A percentile compares a stretch with the other conserved stretches of the same genome.
Conservation (phyloP, 1,284 basidiomycete species). For the Ceratobasidium sp. region DNA sequence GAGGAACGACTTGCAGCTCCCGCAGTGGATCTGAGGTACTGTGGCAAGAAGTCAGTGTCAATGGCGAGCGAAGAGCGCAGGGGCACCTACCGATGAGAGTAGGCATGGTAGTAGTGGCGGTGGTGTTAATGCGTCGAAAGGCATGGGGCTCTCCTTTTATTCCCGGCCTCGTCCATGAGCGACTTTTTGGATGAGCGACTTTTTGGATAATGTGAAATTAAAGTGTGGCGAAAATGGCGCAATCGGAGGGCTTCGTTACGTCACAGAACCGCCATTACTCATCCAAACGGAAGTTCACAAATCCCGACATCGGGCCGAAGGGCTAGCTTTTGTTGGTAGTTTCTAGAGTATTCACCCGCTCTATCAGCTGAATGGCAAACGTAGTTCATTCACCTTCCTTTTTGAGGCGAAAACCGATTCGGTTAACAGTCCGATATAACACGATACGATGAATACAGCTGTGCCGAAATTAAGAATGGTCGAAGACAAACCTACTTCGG, state of each 20-base stretch:
- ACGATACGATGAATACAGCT: too few species aligned
- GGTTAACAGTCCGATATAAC: too few species aligned
- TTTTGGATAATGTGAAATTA: neutral
- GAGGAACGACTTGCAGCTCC: slow-evolving; percentile 38
- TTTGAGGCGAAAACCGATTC: too few species aligned
- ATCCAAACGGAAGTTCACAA: slow-evolving; percentile 9
- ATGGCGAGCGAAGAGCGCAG: neutral
- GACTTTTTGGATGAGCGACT: slow-evolving; percentile 21
- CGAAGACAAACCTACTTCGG: neutral
- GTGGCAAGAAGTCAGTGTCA: neutral
- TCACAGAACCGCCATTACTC: neutral
- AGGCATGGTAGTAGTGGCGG: slow-evolving; percentile 31
- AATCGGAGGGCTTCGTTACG: slow-evolving; percentile 33
- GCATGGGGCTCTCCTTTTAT: neutral
- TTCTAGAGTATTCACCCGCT: neutral
- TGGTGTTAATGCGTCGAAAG: neutral
- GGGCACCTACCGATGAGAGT: slow-evolving; percentile 10
- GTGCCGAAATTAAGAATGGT: neutral
- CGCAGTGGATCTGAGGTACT: slow-evolving; percentile 39
- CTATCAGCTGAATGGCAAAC: neutral
- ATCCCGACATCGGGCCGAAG: slow-evolving; percentile 14
- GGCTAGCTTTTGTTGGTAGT: neutral
- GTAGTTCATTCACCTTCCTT: neutral
- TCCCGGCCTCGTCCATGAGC: neutral
- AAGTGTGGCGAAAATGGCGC: slow-evolving; percentile 34